phyloP scores from a whole-genome alignment of 208 protist species.

The Leishmania arabica region DNA sequence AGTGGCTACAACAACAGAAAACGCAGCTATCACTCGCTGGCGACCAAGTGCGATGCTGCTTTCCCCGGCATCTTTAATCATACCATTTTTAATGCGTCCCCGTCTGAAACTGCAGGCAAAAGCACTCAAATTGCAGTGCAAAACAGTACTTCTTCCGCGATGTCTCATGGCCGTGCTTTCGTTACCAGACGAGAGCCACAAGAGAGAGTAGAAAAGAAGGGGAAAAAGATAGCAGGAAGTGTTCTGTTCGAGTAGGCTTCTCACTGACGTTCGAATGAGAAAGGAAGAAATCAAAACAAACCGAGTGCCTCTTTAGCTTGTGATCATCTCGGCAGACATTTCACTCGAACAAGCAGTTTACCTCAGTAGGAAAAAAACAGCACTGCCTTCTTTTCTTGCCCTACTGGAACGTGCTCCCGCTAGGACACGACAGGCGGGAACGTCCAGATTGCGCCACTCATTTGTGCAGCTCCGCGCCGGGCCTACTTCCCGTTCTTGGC shows the following conservation, averaged over 20 bases:
- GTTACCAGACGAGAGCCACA: background rate
- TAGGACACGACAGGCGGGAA: background rate
- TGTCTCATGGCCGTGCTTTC: background rate
- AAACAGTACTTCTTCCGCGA: background rate
- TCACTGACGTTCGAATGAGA: no score
- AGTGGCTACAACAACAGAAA: background rate
- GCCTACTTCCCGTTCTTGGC: conserved; percentile 12
- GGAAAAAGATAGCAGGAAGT: background rate
- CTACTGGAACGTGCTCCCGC: no score
- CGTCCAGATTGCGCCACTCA: background rate
- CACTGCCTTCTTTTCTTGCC: background rate
- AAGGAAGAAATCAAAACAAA: background rate
- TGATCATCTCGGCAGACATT: background rate
- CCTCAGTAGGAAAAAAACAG: background rate
- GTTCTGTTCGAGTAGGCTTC: background rate
- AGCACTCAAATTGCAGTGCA: background rate
- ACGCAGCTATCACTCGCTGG: background rate
- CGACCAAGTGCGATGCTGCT: background rate
- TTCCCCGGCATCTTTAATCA: background rate
- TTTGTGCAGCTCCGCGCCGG: background rate
- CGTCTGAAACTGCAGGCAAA: background rate
- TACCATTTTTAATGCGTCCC: background rate
- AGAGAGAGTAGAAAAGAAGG: background rate
- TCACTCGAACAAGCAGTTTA: background rate
- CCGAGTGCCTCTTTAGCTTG: background rate